A percentile compares a stretch with the other conserved stretches of the same genome.
phyloP scores from a whole-genome alignment of 345 rosid species.

The Excoecaria agallocha region DNA sequence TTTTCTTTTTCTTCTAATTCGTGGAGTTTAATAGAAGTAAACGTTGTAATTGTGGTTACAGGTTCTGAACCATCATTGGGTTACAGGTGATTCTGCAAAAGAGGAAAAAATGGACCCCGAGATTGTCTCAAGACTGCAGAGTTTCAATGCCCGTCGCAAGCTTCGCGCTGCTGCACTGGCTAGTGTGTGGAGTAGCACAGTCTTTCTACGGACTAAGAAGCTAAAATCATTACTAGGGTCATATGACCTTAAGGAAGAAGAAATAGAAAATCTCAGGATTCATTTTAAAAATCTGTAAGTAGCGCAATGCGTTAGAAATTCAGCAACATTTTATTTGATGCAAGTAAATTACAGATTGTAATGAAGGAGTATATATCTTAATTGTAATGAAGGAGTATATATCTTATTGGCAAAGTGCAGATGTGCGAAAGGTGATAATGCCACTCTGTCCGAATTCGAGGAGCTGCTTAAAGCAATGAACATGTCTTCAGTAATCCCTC shows the following conservation, averaged over 20 bases:
- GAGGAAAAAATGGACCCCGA: slow-evolving; percentile 63
- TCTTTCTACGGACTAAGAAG: slow-evolving; percentile 56
- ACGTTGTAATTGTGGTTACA: slow-evolving; percentile 17
- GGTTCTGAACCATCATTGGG: slow-evolving; percentile 64
- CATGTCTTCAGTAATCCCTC: slow-evolving; percentile 54
- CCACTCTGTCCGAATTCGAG: slow-evolving; percentile 54
- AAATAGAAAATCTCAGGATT: slow-evolving; percentile 45
- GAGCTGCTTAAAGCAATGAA: slow-evolving; percentile 65
- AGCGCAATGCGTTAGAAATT: not conserved
- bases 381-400: no score
- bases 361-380: no score
- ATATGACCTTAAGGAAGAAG: slow-evolving; percentile 51
- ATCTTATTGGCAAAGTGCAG: slow-evolving; percentile 23
- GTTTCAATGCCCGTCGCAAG: slow-evolving; percentile 57
- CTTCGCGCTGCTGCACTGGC: slow-evolving; percentile 64
- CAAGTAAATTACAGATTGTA: not conserved
- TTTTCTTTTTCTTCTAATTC: not conserved
- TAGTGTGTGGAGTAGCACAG: slow-evolving; percentile 54
- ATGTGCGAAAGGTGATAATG: slow-evolving; percentile 65
- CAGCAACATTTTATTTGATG: no score
- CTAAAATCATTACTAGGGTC: slow-evolving; percentile 50
- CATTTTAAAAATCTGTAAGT: slow-evolving; percentile 53
- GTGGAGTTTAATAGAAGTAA: not conserved
- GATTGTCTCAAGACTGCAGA: slow-evolving; percentile 50
- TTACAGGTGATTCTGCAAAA: slow-evolving; percentile 55